Evolutionary conservation across 331 rosid genomes (phyloP).

Genomic region (Arachis monticola): DNA sequence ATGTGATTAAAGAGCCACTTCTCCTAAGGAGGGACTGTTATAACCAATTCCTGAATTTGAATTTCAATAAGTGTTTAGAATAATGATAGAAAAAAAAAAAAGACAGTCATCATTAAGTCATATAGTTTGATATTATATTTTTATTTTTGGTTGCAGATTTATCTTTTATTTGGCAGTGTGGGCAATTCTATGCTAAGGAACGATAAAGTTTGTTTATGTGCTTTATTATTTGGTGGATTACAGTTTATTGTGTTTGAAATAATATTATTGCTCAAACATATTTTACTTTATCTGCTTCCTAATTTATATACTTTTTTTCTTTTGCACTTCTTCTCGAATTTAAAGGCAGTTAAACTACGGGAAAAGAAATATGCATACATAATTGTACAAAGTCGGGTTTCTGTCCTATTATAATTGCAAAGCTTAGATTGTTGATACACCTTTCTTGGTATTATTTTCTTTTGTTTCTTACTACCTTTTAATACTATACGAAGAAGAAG

Average conservation of each 20-base stretch:
- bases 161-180: not conserved
- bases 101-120: conserved; percentile 32
- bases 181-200: not conserved
- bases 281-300: not conserved
- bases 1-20: conserved; percentile 46
- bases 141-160: conserved; percentile 20
- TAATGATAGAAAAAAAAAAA: not conserved
- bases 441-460: too few relatives aligned
- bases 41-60: conserved; percentile 30
- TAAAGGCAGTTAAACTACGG: not conserved
- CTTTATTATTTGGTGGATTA: conserved; percentile 28
- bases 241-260: conserved; percentile 6
- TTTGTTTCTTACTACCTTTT: too few relatives aligned
- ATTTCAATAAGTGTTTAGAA: conserved; percentile 46
- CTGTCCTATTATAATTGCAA: too few relatives aligned
- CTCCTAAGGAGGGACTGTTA: conserved; percentile 12
- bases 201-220: conserved; percentile 30
- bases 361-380: not conserved
- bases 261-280: conserved; percentile 9
- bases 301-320: not conserved
- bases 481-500: too few relatives aligned
- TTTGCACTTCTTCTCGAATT: not conserved
- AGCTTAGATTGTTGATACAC: too few relatives aligned
- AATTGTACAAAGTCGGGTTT: too few relatives aligned
- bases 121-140: conserved; percentile 28